These are phyloP conservation scores for Fusarium tuaranense DNA, from an alignment of 2,329 filamentous ascomycete species.

Conservation along the genomic window DNA sequence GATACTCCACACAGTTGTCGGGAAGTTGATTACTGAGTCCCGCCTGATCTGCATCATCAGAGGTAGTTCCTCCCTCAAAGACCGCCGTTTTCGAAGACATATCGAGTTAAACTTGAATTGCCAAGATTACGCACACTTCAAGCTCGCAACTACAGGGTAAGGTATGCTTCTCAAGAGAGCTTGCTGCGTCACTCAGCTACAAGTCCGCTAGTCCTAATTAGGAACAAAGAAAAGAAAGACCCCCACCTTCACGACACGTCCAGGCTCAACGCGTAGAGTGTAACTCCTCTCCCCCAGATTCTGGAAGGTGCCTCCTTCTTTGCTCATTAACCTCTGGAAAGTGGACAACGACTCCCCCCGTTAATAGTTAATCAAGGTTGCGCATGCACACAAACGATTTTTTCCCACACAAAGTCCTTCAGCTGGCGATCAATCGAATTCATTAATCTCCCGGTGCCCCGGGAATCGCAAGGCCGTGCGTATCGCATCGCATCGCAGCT, in stretches of 20 bases:
- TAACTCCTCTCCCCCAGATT: slow-evolving; percentile 3
- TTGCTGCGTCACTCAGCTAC: neutral
- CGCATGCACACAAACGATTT: neutral
- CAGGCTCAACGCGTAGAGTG: slow-evolving; percentile 41
- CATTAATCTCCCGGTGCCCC: neutral
- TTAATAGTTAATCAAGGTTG: neutral
- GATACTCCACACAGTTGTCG: slow-evolving; percentile 89
- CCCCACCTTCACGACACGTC: slow-evolving; percentile 25
- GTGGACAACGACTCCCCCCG: neutral
- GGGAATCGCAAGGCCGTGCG: slow-evolving; percentile 20
- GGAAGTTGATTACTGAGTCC: slow-evolving; percentile 60
- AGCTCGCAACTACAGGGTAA: slow-evolving; percentile 26
- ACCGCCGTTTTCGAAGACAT: slow-evolving; percentile 25
- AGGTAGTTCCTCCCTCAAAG: neutral
- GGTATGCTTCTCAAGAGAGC: neutral
- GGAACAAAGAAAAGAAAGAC: slow-evolving; percentile 4
- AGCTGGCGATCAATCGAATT: neutral
- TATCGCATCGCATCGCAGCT: neutral
- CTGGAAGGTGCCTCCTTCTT: slow-evolving; percentile 3
- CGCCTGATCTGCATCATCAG: neutral
- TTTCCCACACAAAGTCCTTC: neutral
- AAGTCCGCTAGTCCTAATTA: slow-evolving; percentile 18
- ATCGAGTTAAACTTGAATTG: neutral
- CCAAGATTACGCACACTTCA: slow-evolving; percentile 3
- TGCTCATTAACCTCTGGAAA: neutral